Evolutionary conservation across 192 early-diverging fungal genomes (phyloP), one percentile per base, ranked within the genome.

Genomic region (Coemansia sp.): DNA sequence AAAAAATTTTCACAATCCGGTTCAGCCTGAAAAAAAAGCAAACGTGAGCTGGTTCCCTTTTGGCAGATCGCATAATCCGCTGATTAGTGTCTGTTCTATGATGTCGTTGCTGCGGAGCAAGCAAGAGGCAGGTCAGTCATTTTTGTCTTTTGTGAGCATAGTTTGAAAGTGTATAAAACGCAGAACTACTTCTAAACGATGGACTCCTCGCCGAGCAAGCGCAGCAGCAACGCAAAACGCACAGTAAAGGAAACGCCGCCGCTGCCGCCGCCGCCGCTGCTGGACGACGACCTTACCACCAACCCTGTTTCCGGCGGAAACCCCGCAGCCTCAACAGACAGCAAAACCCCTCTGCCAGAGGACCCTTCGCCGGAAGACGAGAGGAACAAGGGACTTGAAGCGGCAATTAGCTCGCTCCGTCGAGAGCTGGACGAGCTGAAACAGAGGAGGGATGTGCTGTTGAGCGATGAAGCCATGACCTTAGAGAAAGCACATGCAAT

Each of bases 401-500:
- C 54, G 17, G 36, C 66, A 0, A 59, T 79, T 14, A 48, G 15
- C 23, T 19, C 50, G 37, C 57, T 69, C 3, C 62, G 38, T 23
- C 6, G 40, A 13, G 70, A 72, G 9, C 25, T 79, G 41, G 62
- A 69, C n/a, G 25, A 13, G n/a, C 57, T 66, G 40, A 41, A 8
- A 5, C 33, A 61, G 29, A 38, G 25, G 8, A 61, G 66, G 8
- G 67, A 66, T 27, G 56, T 31, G 28, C 28, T 69, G n/a, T 27
- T 69, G 31, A 30, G 22, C 20, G 37, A 54, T 15, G 53, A 62
- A 8, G 40, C 56, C 19, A 36, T 79, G 59, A 54, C 58, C 1
- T 34, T 69, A 1, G 70, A 79, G 34, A 47, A 66, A 36, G 75
- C 70, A 15, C 66, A 66, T 27, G 38, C 25, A 56, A 55, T 66